Conservation (phyloP, 2,329 filamentous ascomycete species). For the Reticulascus tulasneorum region DNA sequence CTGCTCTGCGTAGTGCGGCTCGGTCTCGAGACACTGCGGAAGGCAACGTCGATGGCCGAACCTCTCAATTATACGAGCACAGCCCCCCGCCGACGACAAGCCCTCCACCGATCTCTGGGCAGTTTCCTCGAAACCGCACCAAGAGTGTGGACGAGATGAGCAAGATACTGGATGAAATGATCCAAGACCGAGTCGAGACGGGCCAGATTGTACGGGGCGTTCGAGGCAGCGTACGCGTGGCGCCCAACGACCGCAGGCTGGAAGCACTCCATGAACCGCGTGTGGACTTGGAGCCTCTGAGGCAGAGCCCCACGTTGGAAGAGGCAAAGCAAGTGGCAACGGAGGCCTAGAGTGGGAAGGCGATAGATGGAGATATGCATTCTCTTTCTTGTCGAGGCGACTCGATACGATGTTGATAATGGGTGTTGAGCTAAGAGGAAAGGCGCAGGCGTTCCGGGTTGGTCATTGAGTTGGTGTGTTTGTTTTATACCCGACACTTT, state of each 20-base stretch:
- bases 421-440: no score
- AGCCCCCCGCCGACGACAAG: slow-evolving; percentile 11
- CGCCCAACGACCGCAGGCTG: slow-evolving; percentile 37
- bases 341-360: slow-evolving; percentile 18
- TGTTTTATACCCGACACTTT: slow-evolving; percentile 33
- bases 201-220: slow-evolving; percentile 65
- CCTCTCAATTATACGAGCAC: slow-evolving; percentile 21
- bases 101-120: slow-evolving; percentile 5
- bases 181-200: slow-evolving; percentile 77
- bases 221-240: slow-evolving; percentile 63
- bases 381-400: background rate
- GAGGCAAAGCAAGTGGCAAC: slow-evolving; percentile 17
- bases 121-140: slow-evolving; percentile 41
- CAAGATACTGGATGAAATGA: slow-evolving; percentile 92
- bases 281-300: slow-evolving; percentile 34
- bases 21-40: slow-evolving; percentile 82
- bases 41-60: slow-evolving; percentile 22
- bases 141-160: slow-evolving; percentile 90
- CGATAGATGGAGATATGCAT: no score
- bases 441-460: slow-evolving; percentile 12
- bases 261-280: slow-evolving; percentile 29
- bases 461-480: slow-evolving; percentile 8
- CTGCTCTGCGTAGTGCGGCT: slow-evolving; percentile 78
- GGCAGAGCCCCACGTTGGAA: slow-evolving; percentile 28
- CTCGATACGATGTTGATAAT: background rate